Evolutionary conservation across 2,329 filamentous ascomycete genomes (phyloP).

Genomic region (Chrysosporium queenslandicum): DNA sequence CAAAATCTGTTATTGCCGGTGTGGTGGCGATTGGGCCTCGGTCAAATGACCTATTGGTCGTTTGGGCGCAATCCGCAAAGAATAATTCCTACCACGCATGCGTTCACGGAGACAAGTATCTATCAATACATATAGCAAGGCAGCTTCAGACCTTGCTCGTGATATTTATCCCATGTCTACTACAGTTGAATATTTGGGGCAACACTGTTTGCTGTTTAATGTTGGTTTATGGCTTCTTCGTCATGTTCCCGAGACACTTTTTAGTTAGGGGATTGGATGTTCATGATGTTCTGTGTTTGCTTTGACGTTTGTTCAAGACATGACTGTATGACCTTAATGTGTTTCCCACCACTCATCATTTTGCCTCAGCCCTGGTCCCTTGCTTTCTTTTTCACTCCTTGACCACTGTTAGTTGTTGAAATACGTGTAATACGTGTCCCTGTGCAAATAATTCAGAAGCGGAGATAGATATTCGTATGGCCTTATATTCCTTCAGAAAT

Average conservation of each 20-base stretch:
- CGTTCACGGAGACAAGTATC: not conserved
- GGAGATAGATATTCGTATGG: constrained; percentile 6
- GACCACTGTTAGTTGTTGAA: not conserved
- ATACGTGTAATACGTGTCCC: not conserved
- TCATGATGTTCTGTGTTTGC: not conserved
- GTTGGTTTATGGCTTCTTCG: not conserved
- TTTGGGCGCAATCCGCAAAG: too few relatives aligned
- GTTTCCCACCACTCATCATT: not conserved
- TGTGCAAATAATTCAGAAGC: not conserved
- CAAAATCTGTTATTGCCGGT: not conserved
- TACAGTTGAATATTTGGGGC: not conserved
- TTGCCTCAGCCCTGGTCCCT: too few relatives aligned
- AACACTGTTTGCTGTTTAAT: not conserved
- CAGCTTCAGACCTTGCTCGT: not conserved
- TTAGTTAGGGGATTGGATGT: not conserved
- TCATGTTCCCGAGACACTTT: not conserved
- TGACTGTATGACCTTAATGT: constrained; percentile 8
- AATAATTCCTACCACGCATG: too few relatives aligned
- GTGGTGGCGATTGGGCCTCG: not conserved
- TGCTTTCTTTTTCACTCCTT: not conserved
- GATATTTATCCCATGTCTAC: too few relatives aligned
- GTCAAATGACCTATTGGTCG: not conserved
- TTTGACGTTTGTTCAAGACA: not conserved
- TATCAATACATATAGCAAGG: not conserved
- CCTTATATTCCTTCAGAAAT: not conserved